phyloP scores from a whole-genome alignment of 2,329 filamentous ascomycete genomes.

The Aspergillus sp. region DNA sequence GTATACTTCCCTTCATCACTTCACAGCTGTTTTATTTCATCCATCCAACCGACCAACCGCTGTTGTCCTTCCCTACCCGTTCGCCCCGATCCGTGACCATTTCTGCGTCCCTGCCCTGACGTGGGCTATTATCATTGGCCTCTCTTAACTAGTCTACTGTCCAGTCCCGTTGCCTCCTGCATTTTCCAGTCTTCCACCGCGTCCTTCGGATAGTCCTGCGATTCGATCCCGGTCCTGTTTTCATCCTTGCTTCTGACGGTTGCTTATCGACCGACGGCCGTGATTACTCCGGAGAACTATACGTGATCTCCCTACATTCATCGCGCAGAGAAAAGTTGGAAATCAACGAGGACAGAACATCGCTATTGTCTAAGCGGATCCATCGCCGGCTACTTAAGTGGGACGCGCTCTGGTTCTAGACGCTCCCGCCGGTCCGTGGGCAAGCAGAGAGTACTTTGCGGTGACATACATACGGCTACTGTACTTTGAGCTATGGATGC shows the following conservation, averaged over 20 bases:
- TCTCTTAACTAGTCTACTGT: constrained; percentile 5
- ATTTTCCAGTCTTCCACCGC: not conserved
- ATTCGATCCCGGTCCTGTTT: not conserved
- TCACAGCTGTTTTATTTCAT: not conserved
- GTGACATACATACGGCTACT: not conserved
- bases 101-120: constrained; percentile 5
- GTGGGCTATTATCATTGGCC: constrained; percentile 20
- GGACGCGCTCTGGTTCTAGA: not conserved
- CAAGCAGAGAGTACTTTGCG: not conserved
- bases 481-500: constrained; percentile 1
- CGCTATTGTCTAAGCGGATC: no score
- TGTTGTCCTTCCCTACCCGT: not conserved
- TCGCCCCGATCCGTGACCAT: not conserved
- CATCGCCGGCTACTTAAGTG: no score
- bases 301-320: not conserved
- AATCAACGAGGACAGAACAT: no score
- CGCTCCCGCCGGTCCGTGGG: not conserved
- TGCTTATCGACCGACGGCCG: not conserved
- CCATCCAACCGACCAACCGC: not conserved
- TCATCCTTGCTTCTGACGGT: not conserved
- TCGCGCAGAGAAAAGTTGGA: not conserved
- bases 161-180: not conserved
- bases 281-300: not conserved
- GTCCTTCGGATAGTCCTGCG: not conserved
- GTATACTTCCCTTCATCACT: constrained; percentile 2